Conservation (phyloP, 2,329 filamentous ascomycete genomes). For the Ceratocystis alfenasii region DNA sequence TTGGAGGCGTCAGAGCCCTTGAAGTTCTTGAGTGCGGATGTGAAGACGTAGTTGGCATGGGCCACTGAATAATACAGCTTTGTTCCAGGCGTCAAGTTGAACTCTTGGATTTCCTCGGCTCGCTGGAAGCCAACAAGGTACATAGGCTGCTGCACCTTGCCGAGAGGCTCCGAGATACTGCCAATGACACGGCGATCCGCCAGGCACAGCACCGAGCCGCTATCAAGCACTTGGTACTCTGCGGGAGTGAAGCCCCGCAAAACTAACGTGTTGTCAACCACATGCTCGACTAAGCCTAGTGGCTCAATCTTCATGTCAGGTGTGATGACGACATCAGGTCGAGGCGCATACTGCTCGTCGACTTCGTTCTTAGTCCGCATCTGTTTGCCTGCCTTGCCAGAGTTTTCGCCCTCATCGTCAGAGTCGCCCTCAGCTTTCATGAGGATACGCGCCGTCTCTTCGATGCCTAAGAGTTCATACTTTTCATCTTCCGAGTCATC, state of each 20-base stretch:
- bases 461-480: slow-evolving; percentile 63
- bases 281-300: slow-evolving; percentile 61
- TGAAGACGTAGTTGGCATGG: slow-evolving; percentile 77
- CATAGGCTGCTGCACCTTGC: slow-evolving; percentile 70
- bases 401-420: slow-evolving; percentile 53
- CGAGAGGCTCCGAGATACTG: slow-evolving; percentile 72
- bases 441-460: slow-evolving; percentile 71
- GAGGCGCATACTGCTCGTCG: slow-evolving; percentile 50
- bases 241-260: slow-evolving; percentile 68
- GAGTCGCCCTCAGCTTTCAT: slow-evolving; percentile 74
- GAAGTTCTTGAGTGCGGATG: slow-evolving; percentile 60
- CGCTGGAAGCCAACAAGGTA: slow-evolving; percentile 72
- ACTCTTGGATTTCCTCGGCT: slow-evolving; percentile 52
- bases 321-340: slow-evolving; percentile 68
- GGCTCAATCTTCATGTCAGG: slow-evolving; percentile 63
- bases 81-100: slow-evolving; percentile 55
- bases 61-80: slow-evolving; percentile 65
- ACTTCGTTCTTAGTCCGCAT: slow-evolving; percentile 76
- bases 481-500: slow-evolving; percentile 47
- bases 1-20: slow-evolving; percentile 95
- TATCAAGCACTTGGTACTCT: slow-evolving; percentile 74
- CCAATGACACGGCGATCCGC: slow-evolving; percentile 66
- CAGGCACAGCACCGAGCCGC: slow-evolving; percentile 70
- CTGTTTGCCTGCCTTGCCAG: slow-evolving; percentile 31
- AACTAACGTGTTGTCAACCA: slow-evolving; percentile 67